These are phyloP conservation scores for Schizonepeta tenuifolia DNA, from an alignment of 257 asterid species.

Conservation along the genomic window DNA sequence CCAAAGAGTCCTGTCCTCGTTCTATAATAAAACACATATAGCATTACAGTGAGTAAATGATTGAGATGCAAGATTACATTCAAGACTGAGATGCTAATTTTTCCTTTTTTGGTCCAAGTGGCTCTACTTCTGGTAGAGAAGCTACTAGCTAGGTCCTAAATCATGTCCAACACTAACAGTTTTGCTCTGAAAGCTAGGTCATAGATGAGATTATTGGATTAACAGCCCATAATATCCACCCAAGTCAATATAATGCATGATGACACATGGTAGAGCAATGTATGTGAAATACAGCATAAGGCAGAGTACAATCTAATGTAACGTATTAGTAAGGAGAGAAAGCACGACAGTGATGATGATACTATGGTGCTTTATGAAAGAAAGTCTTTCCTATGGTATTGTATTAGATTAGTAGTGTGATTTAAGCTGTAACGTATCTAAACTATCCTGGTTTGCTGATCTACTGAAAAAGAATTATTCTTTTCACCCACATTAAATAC, in stretches of 20 bases:
- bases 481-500: background rate
- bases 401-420: background rate
- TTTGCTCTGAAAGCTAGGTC: background rate
- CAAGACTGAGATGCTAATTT: background rate
- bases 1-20: conserved; percentile 93
- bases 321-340: background rate
- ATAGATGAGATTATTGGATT: background rate
- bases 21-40: conserved; percentile 50
- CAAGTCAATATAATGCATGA: conserved; percentile 1
- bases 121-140: background rate
- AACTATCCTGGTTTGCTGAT: background rate
- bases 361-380: background rate
- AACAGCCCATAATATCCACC: background rate
- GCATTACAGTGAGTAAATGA: conserved; percentile 28
- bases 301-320: background rate
- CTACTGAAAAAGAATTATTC: background rate
- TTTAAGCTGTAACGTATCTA: background rate
- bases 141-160: background rate
- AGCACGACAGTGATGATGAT: background rate
- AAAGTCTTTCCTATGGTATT: background rate
- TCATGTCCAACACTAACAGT: background rate
- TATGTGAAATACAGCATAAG: background rate
- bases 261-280: background rate
- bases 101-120: background rate
- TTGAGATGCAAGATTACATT: background rate